Evolutionary conservation across 176 grass and related monocot species (phyloP).

Genomic region (Oryza rufipogon): DNA sequence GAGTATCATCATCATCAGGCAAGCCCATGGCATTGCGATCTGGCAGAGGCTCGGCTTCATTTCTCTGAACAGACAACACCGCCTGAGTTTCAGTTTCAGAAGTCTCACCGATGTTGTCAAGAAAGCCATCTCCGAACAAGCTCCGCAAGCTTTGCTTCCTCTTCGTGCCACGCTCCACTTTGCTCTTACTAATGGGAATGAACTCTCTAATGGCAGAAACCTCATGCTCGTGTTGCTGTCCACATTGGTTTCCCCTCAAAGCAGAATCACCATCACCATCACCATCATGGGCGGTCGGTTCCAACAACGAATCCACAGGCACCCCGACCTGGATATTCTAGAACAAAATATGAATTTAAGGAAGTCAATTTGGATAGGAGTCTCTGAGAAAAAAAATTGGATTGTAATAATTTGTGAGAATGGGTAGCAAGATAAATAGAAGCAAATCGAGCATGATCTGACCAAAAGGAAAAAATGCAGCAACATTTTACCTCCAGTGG

Average conservation of each 20-base stretch:
- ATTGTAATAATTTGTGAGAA: background rate
- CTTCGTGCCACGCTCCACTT: background rate
- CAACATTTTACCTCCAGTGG: slow-evolving; percentile 44
- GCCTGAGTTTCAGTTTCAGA: background rate
- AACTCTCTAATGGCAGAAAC: background rate
- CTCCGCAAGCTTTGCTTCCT: slow-evolving; percentile 53
- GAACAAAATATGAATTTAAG: slow-evolving; percentile 1
- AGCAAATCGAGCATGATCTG: background rate
- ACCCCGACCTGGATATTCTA: background rate
- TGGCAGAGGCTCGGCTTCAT: background rate
- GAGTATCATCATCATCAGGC: background rate
- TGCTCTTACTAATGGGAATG: background rate
- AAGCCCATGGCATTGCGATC: background rate
- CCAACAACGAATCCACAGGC: background rate
- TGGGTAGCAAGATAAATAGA: background rate
- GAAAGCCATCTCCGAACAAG: slow-evolving; percentile 46
- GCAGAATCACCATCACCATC: background rate
- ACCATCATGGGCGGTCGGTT: background rate
- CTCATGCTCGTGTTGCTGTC: slow-evolving; percentile 9
- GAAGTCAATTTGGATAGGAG: slow-evolving; percentile 2
- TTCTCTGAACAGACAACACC: slow-evolving; percentile 17
- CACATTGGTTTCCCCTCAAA: background rate
- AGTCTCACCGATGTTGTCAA: background rate
- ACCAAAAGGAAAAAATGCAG: background rate
- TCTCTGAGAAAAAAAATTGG: too few species aligned